Percentiles rank a stretch among this genome's conserved stretches.
Evolutionary conservation across 1,284 basidiomycete species (phyloP).

Genomic region (Pseudomicrostroma phylloplanum): DNA sequence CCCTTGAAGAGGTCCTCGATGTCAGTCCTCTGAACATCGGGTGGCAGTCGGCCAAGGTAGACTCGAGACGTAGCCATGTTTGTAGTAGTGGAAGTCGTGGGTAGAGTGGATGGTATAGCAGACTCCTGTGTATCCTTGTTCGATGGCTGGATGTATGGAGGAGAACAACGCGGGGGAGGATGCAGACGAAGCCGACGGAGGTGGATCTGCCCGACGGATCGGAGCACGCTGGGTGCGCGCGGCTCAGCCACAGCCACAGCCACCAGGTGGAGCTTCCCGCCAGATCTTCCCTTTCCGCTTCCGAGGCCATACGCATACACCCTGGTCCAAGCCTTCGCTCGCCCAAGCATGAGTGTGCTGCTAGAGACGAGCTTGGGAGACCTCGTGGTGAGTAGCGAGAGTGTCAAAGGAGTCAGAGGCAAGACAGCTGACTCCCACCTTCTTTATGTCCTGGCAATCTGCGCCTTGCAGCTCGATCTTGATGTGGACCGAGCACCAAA

Average conservation of each 20-base stretch:
- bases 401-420: slow-evolving; percentile 15
- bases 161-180: slow-evolving; percentile 3
- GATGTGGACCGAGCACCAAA: slow-evolving; percentile 84
- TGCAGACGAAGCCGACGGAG: too few species aligned
- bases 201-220: too few species aligned
- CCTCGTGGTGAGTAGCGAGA: slow-evolving; percentile 57
- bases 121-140: too few species aligned
- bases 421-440: background rate
- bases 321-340: background rate
- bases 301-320: too few species aligned
- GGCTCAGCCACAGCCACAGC: too few species aligned
- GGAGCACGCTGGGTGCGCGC: too few species aligned
- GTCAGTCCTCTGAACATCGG: slow-evolving; percentile 37
- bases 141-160: slow-evolving; percentile 6
- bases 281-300: too few species aligned
- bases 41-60: slow-evolving; percentile 44
- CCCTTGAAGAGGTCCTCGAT: slow-evolving; percentile 46
- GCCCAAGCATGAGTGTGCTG: slow-evolving; percentile 74
- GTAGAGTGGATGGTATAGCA: background rate
- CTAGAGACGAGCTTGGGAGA: slow-evolving; percentile 94
- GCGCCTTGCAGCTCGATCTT: slow-evolving; percentile 78
- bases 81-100: slow-evolving; percentile 2
- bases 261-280: too few species aligned
- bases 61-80: slow-evolving; percentile 29
- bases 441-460: slow-evolving; percentile 17